Evolutionary conservation across 2,329 filamentous ascomycete genomes (phyloP), one percentile per base, ranked within the genome.

Genomic region (Cladophialophora carrionii): DNA sequence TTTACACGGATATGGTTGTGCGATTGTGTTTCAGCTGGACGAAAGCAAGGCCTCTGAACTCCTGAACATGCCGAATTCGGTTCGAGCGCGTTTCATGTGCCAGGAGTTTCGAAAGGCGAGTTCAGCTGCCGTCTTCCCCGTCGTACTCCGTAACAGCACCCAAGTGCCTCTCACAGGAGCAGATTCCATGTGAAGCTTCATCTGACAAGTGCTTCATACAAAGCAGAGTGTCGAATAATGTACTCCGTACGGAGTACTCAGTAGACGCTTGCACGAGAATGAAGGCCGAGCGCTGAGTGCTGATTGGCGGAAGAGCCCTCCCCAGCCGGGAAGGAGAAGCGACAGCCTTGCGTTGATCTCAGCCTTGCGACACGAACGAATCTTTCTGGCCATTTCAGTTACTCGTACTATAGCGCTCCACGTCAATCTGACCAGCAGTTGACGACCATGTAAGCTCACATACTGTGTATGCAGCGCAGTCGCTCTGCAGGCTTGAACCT

Each of bases 101-200:
- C 54, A 29, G 32, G 32, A 29, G 54, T 57, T 57, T 57, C 32
- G 34, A 57, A 57, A 57, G 54, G 54, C 54, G 37, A 41, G 20
- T 43, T 41, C 9, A 43, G 12, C 54, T 29, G n/a, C 29, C 52
- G 52, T 37, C 29, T 14, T 55, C 52, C 26, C 52, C 24, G 32
- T 46, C 12, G 54, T 31, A 34, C 12, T 2, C 14, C 32, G n/a
- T 17, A n/a, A 20, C 9, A 43, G 32, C 29, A 17, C n/a, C 8
- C 17, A 14, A 24, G n/a, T 54, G 54, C 32, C 41, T 57, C 41
- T 57, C 54, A 57, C 29, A 57, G 37, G 43, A 54, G 24, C 17
- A 20, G 26, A n/a, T 20, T 8, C 52, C 22, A 51, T 20, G 48
- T 20, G 14, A 29, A 12, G 48, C 48, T 26, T 51, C 48, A 24